A percentile compares a stretch with the other conserved stretches of the same genome.
These are phyloP conservation scores for Stropharia rugosoannulata DNA, from an alignment of 768 basidiomycete species.

Conservation along the genomic window DNA sequence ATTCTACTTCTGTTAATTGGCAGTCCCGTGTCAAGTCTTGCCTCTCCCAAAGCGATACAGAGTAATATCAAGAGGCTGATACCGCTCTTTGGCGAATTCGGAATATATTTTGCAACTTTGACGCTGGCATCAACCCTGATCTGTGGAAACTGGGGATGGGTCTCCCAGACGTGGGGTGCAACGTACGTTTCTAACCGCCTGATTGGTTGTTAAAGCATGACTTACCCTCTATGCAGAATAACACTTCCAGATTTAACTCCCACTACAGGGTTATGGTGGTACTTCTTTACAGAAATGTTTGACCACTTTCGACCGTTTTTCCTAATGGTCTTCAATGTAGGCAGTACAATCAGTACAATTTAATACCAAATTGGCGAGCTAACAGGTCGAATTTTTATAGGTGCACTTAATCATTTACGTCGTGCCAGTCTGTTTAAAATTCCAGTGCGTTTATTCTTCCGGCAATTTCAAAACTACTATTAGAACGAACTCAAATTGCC, in stretches of 20 bases:
- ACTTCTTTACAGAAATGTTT: conserved; percentile 99
- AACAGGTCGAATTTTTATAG: conserved; percentile 31
- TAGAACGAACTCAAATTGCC: background rate
- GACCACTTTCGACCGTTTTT: conserved; percentile 97
- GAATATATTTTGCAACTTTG: conserved; percentile 47
- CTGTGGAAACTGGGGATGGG: conserved; percentile 66
- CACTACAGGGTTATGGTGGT: conserved; percentile 96
- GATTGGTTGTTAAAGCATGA: background rate
- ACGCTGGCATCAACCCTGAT: conserved; percentile 51
- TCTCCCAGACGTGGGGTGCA: conserved; percentile 81
- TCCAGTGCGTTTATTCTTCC: conserved; percentile 53
- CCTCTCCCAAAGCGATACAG: conserved; percentile 49
- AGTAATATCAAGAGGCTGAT: conserved; percentile 26
- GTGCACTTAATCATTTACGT: conserved; percentile 83
- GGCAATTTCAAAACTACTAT: background rate
- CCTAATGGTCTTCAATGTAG: conserved; percentile 88
- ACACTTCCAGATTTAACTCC: conserved; percentile 89
- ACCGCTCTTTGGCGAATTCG: conserved; percentile 49
- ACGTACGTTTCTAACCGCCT: conserved; percentile 46
- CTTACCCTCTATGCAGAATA: conserved; percentile 45
- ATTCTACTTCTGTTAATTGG: conserved; percentile 62
- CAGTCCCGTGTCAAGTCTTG: conserved; percentile 65
- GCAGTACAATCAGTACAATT: conserved; percentile 20
- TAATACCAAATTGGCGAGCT: background rate
- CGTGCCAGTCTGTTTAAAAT: conserved; percentile 83